Percentiles rank a stretch among this genome's conserved stretches.
Evolutionary conservation across 2,329 filamentous ascomycete species (phyloP).

Genomic region (Aspergillus calidoustus): DNA sequence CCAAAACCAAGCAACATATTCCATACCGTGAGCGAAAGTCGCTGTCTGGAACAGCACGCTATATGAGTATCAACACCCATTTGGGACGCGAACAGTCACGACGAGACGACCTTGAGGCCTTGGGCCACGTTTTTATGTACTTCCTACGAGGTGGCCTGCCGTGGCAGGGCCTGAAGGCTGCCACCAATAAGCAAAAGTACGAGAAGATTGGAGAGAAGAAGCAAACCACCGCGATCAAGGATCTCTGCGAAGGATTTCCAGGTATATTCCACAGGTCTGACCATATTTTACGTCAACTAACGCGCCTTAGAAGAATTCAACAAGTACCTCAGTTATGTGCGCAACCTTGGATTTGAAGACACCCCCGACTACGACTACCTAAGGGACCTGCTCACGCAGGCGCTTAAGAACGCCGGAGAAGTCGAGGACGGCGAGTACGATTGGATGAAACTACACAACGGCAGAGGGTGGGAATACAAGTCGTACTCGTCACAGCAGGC

Average conservation of each 20-base stretch:
- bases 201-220: slow-evolving; percentile 99
- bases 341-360: slow-evolving; percentile 97
- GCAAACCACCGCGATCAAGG: slow-evolving; percentile 95
- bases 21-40: slow-evolving; percentile 97
- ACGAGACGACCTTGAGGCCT: slow-evolving; percentile 90
- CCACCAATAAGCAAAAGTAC: slow-evolving; percentile 92
- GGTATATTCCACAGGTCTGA: slow-evolving; percentile 49
- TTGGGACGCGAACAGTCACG: slow-evolving; percentile 93
- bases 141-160: slow-evolving; percentile 69
- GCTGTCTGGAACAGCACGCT: slow-evolving; percentile 91
- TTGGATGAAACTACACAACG: slow-evolving; percentile 98
- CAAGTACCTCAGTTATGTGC: slow-evolving; percentile 96
- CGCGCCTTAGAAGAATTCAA: slow-evolving; percentile 79
- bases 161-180: slow-evolving; percentile 71
- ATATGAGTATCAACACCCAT: slow-evolving; percentile 99
- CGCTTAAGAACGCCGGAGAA: slow-evolving; percentile 90
- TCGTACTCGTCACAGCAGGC: slow-evolving; percentile 72
- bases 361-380: slow-evolving; percentile 98
- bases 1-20: slow-evolving; percentile 98
- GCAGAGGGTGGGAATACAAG: slow-evolving; percentile 89
- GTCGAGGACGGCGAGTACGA: slow-evolving; percentile 98
- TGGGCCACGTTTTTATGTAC: slow-evolving; percentile 73
- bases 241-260: slow-evolving; percentile 93
- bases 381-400: slow-evolving; percentile 93
- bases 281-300: neutral